Evolutionary conservation across 2,329 filamentous ascomycete genomes (phyloP).

Genomic region (Colletotrichum gigasporum): DNA sequence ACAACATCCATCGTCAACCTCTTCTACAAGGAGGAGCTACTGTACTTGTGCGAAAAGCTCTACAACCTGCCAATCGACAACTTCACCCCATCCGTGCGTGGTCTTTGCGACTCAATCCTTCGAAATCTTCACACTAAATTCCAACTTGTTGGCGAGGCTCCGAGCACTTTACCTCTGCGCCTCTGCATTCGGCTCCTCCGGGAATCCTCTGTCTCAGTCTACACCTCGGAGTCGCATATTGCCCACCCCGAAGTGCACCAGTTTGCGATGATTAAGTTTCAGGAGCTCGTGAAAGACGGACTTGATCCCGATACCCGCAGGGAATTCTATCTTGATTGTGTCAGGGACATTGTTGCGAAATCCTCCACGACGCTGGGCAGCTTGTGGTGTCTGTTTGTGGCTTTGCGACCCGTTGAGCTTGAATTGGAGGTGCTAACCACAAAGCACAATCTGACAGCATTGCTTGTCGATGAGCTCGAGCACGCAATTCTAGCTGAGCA

Average conservation of each 20-base stretch:
- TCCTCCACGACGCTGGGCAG: constrained; percentile 76
- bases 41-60: constrained; percentile 78
- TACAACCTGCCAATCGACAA: constrained; percentile 68
- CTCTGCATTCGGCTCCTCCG: constrained; percentile 74
- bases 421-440: constrained; percentile 67
- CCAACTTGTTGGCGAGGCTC: constrained; percentile 42
- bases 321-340: constrained; percentile 72
- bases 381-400: constrained; percentile 68
- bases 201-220: constrained; percentile 72
- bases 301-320: constrained; percentile 64
- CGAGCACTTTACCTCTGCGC: constrained; percentile 56
- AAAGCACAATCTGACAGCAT: constrained; percentile 68
- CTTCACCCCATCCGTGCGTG: constrained; percentile 70
- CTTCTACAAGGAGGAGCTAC: constrained; percentile 57
- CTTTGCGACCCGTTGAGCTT: constrained; percentile 54
- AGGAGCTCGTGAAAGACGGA: constrained; percentile 65
- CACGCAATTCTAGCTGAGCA: constrained; percentile 58
- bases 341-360: constrained; percentile 72
- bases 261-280: constrained; percentile 70
- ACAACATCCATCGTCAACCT: constrained; percentile 57
- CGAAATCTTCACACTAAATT: constrained; percentile 56
- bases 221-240: constrained; percentile 60
- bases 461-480: constrained; percentile 73
- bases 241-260: constrained; percentile 70
- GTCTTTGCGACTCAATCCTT: constrained; percentile 68